These are phyloP conservation scores for Auricularia cornea DNA, from an alignment of 768 basidiomycete species.

Conservation along the genomic window DNA sequence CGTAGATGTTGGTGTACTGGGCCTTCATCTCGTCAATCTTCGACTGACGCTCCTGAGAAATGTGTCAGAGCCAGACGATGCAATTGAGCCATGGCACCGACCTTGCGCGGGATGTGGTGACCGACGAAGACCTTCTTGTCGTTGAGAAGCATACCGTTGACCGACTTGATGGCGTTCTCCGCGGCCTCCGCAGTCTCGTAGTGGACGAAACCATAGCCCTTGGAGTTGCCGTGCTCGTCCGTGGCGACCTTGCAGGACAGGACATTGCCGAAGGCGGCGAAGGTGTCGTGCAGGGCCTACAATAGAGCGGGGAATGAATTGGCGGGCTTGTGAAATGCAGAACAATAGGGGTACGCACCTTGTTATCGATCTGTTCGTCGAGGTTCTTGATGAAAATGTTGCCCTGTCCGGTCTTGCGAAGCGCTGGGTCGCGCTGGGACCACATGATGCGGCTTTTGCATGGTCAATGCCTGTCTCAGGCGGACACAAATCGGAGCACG, in stretches of 20 bases:
- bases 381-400: conserved; percentile 99
- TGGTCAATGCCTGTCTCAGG: neutral
- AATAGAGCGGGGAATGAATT: too few species aligned
- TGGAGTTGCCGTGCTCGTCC: conserved; percentile 90
- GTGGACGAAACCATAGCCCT: conserved; percentile 98
- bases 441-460: conserved; percentile 92
- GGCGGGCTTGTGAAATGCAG: neutral
- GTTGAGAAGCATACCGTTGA: conserved; percentile 98
- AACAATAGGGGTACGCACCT: conserved; percentile 39
- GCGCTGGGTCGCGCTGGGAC: conserved; percentile 99
- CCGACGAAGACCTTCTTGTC: conserved; percentile 99
- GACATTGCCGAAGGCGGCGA: conserved; percentile 97
- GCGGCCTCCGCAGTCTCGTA: conserved; percentile 98
- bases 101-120: conserved; percentile 94
- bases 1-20: conserved; percentile 96
- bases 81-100: conserved; percentile 20
- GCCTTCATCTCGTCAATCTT: conserved; percentile 97
- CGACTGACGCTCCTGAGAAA: conserved; percentile 79
- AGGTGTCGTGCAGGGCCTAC: conserved; percentile 99
- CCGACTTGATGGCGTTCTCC: conserved; percentile 92
- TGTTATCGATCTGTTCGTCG: conserved; percentile 96
- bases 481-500: conserved; percentile 11
- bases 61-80: neutral
- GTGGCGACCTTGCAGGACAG: conserved; percentile 98
- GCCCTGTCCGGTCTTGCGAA: conserved; percentile 98